A percentile compares a stretch with the other conserved stretches of the same genome.
Conservation (phyloP, 441 rosid species). For the Macaranga tanarius region DNA sequence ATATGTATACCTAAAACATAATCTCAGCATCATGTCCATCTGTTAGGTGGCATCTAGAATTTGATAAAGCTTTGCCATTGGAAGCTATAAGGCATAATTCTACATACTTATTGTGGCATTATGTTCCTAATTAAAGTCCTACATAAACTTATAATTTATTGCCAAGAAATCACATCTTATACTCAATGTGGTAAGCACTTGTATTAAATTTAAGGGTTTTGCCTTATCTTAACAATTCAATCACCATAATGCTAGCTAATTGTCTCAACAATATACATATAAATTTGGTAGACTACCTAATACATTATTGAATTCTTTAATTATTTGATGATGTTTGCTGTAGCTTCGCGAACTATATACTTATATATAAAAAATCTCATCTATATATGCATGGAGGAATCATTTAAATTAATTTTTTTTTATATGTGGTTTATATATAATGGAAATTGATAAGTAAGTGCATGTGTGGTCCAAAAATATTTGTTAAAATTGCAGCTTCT, state of each 20-base stretch:
- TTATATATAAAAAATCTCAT: too few relatives aligned
- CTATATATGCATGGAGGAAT: too few relatives aligned
- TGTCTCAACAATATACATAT: conserved; percentile 16
- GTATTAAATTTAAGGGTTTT: neutral
- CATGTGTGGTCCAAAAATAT: too few relatives aligned
- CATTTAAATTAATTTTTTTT: too few relatives aligned
- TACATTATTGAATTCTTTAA: conserved; percentile 13
- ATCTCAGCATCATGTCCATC: neutral
- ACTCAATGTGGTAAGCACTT: conserved; percentile 2
- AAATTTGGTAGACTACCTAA: conserved; percentile 18
- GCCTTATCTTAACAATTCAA: neutral
- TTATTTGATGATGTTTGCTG: neutral
- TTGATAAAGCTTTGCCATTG: neutral
- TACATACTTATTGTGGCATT: conserved; percentile 1
- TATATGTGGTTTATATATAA: too few relatives aligned
- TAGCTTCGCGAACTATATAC: conserved; percentile 8
- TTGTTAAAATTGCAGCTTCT: too few relatives aligned
- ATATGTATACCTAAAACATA: neutral
- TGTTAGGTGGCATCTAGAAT: neutral
- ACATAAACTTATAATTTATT: conserved; percentile 1
- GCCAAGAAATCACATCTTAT: neutral
- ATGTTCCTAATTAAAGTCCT: neutral
- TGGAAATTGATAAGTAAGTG: too few relatives aligned
- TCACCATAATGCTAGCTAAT: neutral
- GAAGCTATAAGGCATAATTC: neutral